Percentiles rank a stretch among this genome's conserved stretches.
phyloP scores from a whole-genome alignment of 495 filamentous ascomycete genomes.

The Penicillium verhagenii region DNA sequence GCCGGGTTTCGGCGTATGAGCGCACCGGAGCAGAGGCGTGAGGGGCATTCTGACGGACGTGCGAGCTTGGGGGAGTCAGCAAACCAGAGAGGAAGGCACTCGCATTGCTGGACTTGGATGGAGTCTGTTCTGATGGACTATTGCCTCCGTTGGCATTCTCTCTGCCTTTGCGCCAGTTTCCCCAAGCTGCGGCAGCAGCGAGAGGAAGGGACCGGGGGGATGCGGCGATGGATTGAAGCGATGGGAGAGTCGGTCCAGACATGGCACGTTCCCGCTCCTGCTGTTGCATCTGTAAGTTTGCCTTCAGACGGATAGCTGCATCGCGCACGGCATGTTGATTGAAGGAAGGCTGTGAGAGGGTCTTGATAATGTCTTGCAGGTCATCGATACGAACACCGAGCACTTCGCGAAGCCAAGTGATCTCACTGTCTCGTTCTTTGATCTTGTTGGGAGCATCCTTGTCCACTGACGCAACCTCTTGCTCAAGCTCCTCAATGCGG shows the following conservation, averaged over 20 bases:
- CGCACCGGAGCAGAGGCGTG: constrained; percentile 42
- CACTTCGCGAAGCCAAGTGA: constrained; percentile 90
- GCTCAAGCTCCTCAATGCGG: constrained; percentile 82
- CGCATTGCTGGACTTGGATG: constrained; percentile 57
- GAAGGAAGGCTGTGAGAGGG: constrained; percentile 69
- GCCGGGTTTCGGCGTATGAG: constrained; percentile 43
- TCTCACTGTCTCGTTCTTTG: constrained; percentile 88
- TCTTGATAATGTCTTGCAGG: constrained; percentile 84
- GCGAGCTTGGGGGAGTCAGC: constrained; percentile 76
- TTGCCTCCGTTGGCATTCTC: constrained; percentile 38
- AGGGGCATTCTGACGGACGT: constrained; percentile 55
- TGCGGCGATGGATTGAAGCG: constrained; percentile 62
- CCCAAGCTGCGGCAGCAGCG: constrained; percentile 79
- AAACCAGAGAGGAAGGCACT: constrained; percentile 67
- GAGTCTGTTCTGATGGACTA: constrained; percentile 56
- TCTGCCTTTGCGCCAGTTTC: constrained; percentile 72
- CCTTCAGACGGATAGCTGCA: constrained; percentile 86
- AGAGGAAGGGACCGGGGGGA: constrained; percentile 79
- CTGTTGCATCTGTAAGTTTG: constrained; percentile 96
- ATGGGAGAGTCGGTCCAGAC: constrained; percentile 51
- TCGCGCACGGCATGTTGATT: constrained; percentile 77
- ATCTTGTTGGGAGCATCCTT: constrained; percentile 74
- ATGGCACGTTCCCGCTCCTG: constrained; percentile 80
- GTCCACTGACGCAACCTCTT: constrained; percentile 62
- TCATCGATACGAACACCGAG: constrained; percentile 87